Evolutionary conservation across 441 rosid species (phyloP).

Genomic region (Populus tomentosa): DNA sequence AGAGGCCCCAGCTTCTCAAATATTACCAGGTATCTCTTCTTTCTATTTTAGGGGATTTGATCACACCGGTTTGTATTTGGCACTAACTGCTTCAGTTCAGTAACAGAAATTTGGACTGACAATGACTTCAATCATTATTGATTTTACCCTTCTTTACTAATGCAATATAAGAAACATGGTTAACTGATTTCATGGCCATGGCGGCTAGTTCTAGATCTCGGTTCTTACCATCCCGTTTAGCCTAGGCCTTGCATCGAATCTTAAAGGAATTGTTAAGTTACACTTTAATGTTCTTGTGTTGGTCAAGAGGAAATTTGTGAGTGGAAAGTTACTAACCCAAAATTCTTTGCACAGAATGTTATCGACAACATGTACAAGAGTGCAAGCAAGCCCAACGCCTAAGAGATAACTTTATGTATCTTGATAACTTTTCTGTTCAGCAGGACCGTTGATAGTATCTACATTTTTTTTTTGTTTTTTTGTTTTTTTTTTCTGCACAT

Average conservation of each 20-base stretch:
- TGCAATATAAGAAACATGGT: too few relatives aligned
- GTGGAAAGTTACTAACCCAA: not conserved
- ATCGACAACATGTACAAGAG: conserved; percentile 74
- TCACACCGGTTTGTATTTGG: not conserved
- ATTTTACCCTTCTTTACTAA: too few relatives aligned
- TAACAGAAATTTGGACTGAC: not conserved
- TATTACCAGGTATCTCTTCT: conserved; percentile 60
- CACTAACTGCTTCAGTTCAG: not conserved
- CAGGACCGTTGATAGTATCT: not conserved
- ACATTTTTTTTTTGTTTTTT: not conserved
- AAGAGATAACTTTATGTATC: not conserved
- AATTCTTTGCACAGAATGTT: conserved; percentile 35
- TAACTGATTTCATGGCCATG: too few relatives aligned
- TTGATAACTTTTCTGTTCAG: not conserved
- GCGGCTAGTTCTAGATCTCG: too few relatives aligned
- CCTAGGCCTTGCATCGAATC: not conserved
- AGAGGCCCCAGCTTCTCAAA: conserved; percentile 88
- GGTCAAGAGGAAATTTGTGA: not conserved
- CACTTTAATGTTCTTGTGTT: not conserved
- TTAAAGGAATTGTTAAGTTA: not conserved
- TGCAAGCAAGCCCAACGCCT: conserved; percentile 38
- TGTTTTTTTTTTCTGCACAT: conserved; percentile 16
- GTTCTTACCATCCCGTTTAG: not conserved
- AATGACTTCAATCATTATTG: too few relatives aligned
- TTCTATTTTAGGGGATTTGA: not conserved